These are phyloP conservation scores for Ramaria rubella DNA, from an alignment of 768 basidiomycete species.

Conservation along the genomic window DNA sequence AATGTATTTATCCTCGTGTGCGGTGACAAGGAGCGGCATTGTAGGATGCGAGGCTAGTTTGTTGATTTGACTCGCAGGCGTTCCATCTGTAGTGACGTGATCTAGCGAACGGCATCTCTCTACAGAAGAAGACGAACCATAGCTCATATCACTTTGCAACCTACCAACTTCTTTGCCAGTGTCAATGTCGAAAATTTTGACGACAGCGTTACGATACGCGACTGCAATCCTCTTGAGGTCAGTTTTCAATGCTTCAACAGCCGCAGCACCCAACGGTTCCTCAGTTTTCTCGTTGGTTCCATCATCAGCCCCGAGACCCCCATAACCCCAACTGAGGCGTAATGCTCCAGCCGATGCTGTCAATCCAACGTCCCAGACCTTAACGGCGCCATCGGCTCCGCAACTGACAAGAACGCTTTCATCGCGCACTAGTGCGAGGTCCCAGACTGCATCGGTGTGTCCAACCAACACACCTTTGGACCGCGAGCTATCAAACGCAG, in stretches of 20 bases:
- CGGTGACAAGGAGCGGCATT: conserved; percentile 80
- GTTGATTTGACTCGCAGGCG: conserved; percentile 75
- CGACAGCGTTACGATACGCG: conserved; percentile 80
- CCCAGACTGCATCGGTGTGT: conserved; percentile 97
- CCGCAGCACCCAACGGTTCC: conserved; percentile 60
- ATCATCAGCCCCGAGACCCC: conserved; percentile 43
- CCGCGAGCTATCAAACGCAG: conserved; percentile 77
- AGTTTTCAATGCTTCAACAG: conserved; percentile 75
- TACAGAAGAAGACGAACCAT: conserved; percentile 18
- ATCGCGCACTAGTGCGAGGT: conserved; percentile 77
- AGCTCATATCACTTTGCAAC: conserved; percentile 20
- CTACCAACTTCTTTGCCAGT: conserved; percentile 64
- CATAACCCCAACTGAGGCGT: conserved; percentile 74
- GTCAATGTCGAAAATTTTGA: conserved; percentile 90
- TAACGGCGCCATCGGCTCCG: conserved; percentile 86
- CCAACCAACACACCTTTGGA: conserved; percentile 78
- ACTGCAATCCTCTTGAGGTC: conserved; percentile 86
- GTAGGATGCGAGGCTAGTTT: conserved; percentile 86
- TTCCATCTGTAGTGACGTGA: conserved; percentile 48
- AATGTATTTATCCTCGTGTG: conserved; percentile 91
- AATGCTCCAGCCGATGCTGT: conserved; percentile 59
- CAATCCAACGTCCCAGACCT: conserved; percentile 81
- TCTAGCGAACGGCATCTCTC: neutral
- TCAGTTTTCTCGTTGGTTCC: conserved; percentile 42
- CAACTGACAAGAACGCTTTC: conserved; percentile 83